Conservation (phyloP, 495 filamentous ascomycete species). For the Trichoderma reesei region DNA sequence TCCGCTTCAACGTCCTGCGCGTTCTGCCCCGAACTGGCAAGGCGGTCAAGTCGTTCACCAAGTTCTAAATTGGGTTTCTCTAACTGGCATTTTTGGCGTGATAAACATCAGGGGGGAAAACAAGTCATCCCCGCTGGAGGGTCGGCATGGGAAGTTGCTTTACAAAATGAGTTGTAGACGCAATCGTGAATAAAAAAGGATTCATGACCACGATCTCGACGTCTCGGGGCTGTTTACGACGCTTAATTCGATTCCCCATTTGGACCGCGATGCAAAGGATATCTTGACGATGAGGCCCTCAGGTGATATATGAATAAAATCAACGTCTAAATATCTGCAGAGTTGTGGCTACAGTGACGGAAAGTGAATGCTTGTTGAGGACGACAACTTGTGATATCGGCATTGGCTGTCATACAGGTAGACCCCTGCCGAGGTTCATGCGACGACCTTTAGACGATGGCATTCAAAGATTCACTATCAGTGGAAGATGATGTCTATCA, state of each 20-base stretch:
- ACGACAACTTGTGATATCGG: no score
- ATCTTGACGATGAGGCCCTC: constrained; percentile 5
- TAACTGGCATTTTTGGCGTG: constrained; percentile 43
- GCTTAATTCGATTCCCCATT: constrained; percentile 6
- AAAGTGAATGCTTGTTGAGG: no score
- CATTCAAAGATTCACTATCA: no score
- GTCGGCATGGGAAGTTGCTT: constrained; percentile 10
- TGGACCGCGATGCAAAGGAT: background rate
- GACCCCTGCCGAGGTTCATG: no score
- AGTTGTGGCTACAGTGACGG: background rate
- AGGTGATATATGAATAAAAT: constrained; percentile 8
- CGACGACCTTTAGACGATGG: no score
- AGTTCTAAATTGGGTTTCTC: constrained; percentile 66
- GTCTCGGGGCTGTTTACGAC: constrained; percentile 6
- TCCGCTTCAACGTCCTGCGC: constrained; percentile 98
- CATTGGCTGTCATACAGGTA: no score
- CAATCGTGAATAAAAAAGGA: constrained; percentile 13
- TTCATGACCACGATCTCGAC: constrained; percentile 10
- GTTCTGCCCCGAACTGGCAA: constrained; percentile 95
- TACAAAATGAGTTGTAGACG: constrained; percentile 11
- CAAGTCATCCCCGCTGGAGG: constrained; percentile 1
- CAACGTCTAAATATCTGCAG: background rate
- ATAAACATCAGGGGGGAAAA: constrained; percentile 12
- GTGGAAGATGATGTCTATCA: no score
- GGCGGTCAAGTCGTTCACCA: constrained; percentile 91